These are phyloP conservation scores for Phytopythium aichiense DNA, from an alignment of 352 stramenopile species.

Conservation along the genomic window DNA sequence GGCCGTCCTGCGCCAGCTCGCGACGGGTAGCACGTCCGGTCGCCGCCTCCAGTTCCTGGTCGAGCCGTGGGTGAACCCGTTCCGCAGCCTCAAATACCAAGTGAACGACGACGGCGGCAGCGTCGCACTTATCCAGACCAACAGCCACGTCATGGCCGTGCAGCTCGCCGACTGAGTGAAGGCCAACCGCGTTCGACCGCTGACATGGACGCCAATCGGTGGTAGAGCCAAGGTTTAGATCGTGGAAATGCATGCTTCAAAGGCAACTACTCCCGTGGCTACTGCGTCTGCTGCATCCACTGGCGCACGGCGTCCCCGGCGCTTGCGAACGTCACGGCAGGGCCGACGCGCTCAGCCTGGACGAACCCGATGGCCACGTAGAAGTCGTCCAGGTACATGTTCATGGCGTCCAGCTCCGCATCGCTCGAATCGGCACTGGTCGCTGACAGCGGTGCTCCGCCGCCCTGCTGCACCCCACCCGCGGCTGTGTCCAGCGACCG, in stretches of 20 bases:
- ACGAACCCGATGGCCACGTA: constrained; percentile 64
- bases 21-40: constrained; percentile 8
- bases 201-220: too few species aligned
- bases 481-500: background rate
- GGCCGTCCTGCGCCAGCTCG: constrained; percentile 29
- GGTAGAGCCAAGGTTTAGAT: background rate
- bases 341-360: constrained; percentile 32
- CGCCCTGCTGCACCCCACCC: background rate
- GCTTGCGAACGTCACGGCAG: constrained; percentile 24
- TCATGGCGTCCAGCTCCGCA: constrained; percentile 10
- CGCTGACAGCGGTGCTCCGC: background rate
- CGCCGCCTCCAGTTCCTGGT: constrained; percentile 24
- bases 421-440: background rate
- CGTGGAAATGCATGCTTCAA: constrained; percentile 1
- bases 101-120: constrained; percentile 35
- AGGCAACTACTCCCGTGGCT: constrained; percentile 6
- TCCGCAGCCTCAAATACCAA: constrained; percentile 57
- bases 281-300: constrained; percentile 75
- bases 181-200: too few species aligned
- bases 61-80: constrained; percentile 47
- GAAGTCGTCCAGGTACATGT: constrained; percentile 67
- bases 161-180: constrained; percentile 12
- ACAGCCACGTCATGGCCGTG: constrained; percentile 50
- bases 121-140: constrained; percentile 46
- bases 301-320: constrained; percentile 57